Evolutionary conservation across 23 red algal species (phyloP).

Genomic region (Gracilaria gracilis): DNA sequence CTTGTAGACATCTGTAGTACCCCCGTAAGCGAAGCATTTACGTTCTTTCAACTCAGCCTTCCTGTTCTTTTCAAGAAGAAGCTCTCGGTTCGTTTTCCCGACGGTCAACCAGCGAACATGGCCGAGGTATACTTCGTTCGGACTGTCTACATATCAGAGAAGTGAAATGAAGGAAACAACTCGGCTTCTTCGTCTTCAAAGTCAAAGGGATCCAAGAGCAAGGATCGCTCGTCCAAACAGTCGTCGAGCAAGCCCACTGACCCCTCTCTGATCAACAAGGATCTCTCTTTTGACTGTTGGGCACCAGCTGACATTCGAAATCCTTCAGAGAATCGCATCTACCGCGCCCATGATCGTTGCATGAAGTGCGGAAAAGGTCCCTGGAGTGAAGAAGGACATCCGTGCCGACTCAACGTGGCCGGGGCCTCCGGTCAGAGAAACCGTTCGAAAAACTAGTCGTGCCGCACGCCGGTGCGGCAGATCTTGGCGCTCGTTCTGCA

Average conservation of each 20-base stretch:
- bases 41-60: background rate
- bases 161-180: background rate
- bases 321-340: background rate
- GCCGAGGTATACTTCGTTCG: background rate
- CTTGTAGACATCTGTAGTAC: conserved; percentile 7
- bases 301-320: background rate
- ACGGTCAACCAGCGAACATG: background rate
- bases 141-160: background rate
- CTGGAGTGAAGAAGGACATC: background rate
- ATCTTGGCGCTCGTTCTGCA: background rate
- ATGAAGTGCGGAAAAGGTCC: background rate
- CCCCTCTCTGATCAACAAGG: background rate
- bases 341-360: background rate
- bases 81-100: background rate
- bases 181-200: background rate
- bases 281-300: background rate
- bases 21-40: background rate
- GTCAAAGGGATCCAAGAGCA: background rate
- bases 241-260: background rate
- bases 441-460: background rate
- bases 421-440: background rate
- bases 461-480: conserved; percentile 11
- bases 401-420: background rate
- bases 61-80: background rate
- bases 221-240: background rate